Evolutionary conservation across 768 basidiomycete species (phyloP), one percentile per base, ranked within the genome.

Genomic region (Suillus cothurnatus): DNA sequence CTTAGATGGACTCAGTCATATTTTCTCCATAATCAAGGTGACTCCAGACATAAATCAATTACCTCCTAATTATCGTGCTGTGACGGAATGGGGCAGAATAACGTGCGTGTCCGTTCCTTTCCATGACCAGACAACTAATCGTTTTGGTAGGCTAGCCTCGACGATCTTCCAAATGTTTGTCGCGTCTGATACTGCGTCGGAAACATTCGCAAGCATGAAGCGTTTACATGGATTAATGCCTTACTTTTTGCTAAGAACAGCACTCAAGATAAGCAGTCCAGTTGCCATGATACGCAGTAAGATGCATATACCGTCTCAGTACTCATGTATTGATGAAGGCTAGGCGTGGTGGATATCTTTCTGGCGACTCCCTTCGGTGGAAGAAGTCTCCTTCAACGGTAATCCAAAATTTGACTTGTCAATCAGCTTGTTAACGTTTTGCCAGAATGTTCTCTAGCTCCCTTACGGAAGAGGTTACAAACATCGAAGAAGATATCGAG

Each of bases 311-410:
- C 56, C 50, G 52, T 45, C 17, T 31, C 59, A 41, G 50, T 8
- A 64, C 31, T 64, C 52, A 6, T 63, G 23, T 64, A 23, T 31
- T 70, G 23, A 57, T 47, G 61, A 17, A 66, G 11, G 26, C 39
- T 63, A 79, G 90, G 81, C 61, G 84, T 97, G 5, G 83, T 99
- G 66, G 97, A 99, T 72, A 84, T 99, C 49, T 99, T 99, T 82
- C 86, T 99, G 21, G 97, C 97, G 0, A 90, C 96, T 73, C 97
- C 97, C 3, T 99, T 99, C 74, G 97, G 97, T 3, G 94, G 95
- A 7, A 88, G 88, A 66, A 95, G 93, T 74, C 81, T 99, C 31
- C 82, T 99, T 21, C 97, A 99, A 77, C 84, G 94, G 94, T 92
- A 41, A 38, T 36, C 32, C 19, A 41, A 21, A 21, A 38, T 19